Conservation (phyloP, 495 filamentous ascomycete species). For the Neurospora tetraspora region DNA sequence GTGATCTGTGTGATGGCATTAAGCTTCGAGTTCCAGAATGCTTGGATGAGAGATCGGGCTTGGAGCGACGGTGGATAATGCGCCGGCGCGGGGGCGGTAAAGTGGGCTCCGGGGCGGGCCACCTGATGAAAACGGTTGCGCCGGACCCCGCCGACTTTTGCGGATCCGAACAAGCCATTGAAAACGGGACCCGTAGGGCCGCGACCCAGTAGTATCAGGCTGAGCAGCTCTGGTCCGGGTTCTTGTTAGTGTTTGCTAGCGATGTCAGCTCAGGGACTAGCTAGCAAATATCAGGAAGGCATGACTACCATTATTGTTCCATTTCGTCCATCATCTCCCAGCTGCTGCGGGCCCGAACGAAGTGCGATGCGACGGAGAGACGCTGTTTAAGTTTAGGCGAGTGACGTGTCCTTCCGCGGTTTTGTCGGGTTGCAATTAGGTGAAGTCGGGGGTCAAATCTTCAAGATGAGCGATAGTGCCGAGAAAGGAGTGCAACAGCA, state of each 20-base stretch:
- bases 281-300: neutral
- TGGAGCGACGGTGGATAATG: neutral
- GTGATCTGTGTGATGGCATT: neutral
- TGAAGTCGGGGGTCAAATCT: neutral
- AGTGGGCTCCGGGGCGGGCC: neutral
- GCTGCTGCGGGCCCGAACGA: neutral
- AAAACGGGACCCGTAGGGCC: neutral
- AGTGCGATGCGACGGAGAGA: neutral
- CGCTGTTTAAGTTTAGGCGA: neutral
- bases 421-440: neutral
- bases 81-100: neutral
- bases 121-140: neutral
- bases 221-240: neutral
- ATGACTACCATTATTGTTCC: neutral
- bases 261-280: neutral
- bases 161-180: neutral
- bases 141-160: neutral
- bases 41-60: neutral
- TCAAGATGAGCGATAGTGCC: neutral
- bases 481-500: neutral
- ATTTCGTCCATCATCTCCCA: neutral
- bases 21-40: neutral
- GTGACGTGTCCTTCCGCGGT: neutral
- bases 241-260: neutral
- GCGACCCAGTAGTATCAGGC: neutral